Evolutionary conservation across 306 rosid species (phyloP), one percentile per base, ranked within the genome.

Genomic region (Cicer pinnatifidum): DNA sequence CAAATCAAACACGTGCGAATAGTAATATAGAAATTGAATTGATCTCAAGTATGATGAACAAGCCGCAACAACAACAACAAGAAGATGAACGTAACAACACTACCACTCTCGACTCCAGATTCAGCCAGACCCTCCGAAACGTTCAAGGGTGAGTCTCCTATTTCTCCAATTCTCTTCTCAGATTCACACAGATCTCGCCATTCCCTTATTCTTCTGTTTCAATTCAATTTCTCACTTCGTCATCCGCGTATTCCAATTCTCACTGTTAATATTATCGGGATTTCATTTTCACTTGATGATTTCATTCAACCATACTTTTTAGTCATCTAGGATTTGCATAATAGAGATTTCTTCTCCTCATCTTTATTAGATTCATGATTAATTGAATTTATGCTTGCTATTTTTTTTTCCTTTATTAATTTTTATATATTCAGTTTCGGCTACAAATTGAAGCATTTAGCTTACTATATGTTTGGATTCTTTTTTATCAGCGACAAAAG

Each of bases 111-210:
- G 98, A 91, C 70, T 88, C 97, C 48, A 85, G 98, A 83, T 91
- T 93, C 85, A 93, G 81, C 74, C 98, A 93, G 79, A 93, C 97
- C 70, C 96, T 93, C 82, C 71, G 92, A 69, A 91, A 87, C 79
- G 98, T 93, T 52, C 98, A 91, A 88, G 97, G 98, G 97, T 91
- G 2, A 28, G 5, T 28, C 35, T 28, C 37, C n/a, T 13, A 79
- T 61, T 62, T 39, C 16, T 62, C 11, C 15, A 79, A 78, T 74
- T 81, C 78, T 37, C 33, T 38, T 62, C 10, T 16, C 51, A 64
- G 17, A 8, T 63, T 63, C 47, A 13, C 15, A 62, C 2, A 64
- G 71, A 66, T 37, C 71, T 66, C 17, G 7, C 16, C 7, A 10
- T 66, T 44, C 7, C n/a, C 1, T 16, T n/a, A 16, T 41, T 40